Evolutionary conservation across 805 yeast genomes (phyloP).

Genomic region (Komagataella kurtzmanii): DNA sequence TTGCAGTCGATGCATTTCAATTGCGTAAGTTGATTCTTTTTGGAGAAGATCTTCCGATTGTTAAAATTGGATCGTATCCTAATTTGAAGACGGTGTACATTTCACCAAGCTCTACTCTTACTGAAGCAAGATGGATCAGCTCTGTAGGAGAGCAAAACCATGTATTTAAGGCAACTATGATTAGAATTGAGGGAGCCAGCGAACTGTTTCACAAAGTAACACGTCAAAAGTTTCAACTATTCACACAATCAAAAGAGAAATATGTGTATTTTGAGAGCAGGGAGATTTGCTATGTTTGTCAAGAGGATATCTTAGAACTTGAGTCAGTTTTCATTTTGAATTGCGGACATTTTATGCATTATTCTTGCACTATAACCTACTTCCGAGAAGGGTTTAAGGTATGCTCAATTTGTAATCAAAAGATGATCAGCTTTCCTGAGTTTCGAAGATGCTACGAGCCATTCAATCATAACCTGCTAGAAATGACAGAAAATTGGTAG

Average conservation of each 20-base stretch:
- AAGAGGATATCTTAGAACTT: neutral
- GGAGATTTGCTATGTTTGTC: neutral
- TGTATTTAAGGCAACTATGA: neutral
- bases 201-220: neutral
- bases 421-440: neutral
- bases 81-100: neutral
- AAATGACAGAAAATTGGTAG: neutral
- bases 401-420: neutral
- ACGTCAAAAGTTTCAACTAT: neutral
- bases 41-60: neutral
- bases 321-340: neutral
- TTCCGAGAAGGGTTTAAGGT: neutral
- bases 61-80: neutral
- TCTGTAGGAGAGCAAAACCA: neutral
- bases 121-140: neutral
- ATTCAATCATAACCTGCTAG: neutral
- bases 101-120: neutral
- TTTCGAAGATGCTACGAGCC: neutral
- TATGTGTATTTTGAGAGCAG: neutral
- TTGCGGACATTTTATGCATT: neutral
- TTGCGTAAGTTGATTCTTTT: neutral
- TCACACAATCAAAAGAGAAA: neutral
- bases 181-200: neutral
- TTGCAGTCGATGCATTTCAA: neutral
- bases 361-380: neutral